phyloP scores from a whole-genome alignment of 1,139 yeast species.

The Arxiozyma telluris region DNA sequence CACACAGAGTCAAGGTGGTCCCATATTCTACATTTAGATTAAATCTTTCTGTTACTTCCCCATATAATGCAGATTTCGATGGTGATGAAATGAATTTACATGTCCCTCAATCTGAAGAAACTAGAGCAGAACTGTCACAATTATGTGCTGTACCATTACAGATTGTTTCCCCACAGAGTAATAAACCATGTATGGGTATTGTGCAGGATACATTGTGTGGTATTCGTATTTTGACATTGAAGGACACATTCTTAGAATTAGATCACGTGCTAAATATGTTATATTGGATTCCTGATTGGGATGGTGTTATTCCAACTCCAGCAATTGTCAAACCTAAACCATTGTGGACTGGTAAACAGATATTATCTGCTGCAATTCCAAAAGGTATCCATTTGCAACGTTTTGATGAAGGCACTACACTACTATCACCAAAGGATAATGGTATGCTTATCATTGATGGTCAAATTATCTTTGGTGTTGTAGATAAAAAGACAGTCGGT shows the following conservation, averaged over 20 bases:
- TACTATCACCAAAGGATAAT: constrained; percentile 74
- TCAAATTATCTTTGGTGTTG: constrained; percentile 93
- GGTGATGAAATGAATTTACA: constrained; percentile 99
- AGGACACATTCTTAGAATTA: constrained; percentile 81
- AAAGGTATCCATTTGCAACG: constrained; percentile 91
- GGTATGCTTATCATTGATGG: constrained; percentile 93
- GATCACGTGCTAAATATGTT: constrained; percentile 94
- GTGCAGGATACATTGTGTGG: constrained; percentile 98
- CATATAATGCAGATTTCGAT: constrained; percentile 99
- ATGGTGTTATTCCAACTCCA: constrained; percentile 96
- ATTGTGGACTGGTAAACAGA: constrained; percentile 94
- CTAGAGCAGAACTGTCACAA: constrained; percentile 90
- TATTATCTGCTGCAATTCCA: constrained; percentile 88
- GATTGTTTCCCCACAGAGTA: constrained; percentile 96
- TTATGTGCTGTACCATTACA: constrained; percentile 95
- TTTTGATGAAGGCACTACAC: constrained; percentile 82
- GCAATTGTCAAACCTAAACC: constrained; percentile 93
- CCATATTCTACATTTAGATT: constrained; percentile 97
- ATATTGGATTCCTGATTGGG: constrained; percentile 98
- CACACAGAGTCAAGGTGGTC: constrained; percentile 98
- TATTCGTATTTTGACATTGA: constrained; percentile 85
- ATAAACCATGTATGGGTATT: constrained; percentile 99
- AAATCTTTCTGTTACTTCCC: constrained; percentile 93
- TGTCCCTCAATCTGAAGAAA: constrained; percentile 97
- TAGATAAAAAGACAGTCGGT: constrained; percentile 96